Evolutionary conservation across 768 basidiomycete genomes (phyloP).

Genomic region (Tulasnella sp.): DNA sequence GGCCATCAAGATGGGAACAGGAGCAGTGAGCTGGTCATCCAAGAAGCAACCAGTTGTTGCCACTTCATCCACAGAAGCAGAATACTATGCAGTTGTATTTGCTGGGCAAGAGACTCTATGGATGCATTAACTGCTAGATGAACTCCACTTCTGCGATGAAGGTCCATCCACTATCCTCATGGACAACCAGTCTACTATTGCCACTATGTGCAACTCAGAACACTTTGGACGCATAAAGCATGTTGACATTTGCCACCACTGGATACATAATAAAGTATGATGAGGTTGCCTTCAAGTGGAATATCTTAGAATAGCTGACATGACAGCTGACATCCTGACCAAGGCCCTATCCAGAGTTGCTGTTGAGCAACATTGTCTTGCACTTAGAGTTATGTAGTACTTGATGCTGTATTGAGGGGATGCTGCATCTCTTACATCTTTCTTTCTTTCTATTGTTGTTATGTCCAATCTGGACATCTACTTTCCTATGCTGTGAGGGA

Average conservation of each 20-base stretch:
- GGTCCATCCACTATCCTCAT: constrained; percentile 16
- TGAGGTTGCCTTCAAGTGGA: not conserved
- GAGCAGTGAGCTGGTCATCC: constrained; percentile 31
- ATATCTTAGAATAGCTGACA: not conserved
- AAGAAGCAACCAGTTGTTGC: constrained; percentile 32
- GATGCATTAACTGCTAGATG: constrained; percentile 19
- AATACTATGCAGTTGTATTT: constrained; percentile 22
- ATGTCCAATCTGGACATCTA: not conserved
- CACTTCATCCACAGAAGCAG: constrained; percentile 26
- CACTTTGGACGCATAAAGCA: constrained; percentile 3
- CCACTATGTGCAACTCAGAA: constrained; percentile 6
- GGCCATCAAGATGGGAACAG: constrained; percentile 28
- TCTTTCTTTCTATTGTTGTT: not conserved
- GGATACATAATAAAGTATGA: not conserved
- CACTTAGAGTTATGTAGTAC: not conserved
- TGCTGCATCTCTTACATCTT: not conserved
- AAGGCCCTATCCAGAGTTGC: not conserved
- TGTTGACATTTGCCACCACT: constrained; percentile 1
- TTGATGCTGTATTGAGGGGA: constrained; percentile 1
- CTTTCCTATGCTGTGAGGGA: no score
- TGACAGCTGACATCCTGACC: constrained; percentile 5
- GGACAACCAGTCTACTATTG: constrained; percentile 3
- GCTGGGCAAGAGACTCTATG: constrained; percentile 22
- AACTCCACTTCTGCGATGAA: constrained; percentile 9
- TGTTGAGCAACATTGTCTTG: not conserved